Percentiles rank a stretch among this genome's conserved stretches.
These are phyloP conservation scores for Leishmania braziliensis DNA, from an alignment of 208 protist species.

Conservation along the genomic window DNA sequence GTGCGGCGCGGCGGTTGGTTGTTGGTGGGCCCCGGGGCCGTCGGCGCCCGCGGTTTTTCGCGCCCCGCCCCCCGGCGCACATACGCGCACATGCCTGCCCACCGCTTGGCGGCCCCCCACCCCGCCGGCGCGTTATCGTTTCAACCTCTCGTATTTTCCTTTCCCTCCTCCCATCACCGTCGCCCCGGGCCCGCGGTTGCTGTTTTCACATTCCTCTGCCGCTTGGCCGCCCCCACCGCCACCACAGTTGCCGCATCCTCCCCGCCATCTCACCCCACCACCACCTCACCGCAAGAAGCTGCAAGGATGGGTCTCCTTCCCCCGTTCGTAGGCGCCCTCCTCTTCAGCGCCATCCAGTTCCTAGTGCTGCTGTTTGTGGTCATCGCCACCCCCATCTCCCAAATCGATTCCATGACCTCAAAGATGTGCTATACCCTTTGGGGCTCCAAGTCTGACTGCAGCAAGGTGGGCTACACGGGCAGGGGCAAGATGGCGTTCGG, in stretches of 20 bases:
- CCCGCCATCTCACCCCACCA: not conserved
- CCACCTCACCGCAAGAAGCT: not conserved
- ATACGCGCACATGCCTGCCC: not conserved
- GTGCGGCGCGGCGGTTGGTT: not conserved
- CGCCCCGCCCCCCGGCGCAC: not conserved
- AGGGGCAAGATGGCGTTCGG: conserved; percentile 19
- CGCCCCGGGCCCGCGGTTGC: no score
- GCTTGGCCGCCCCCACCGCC: not conserved
- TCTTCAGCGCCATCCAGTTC: conserved; percentile 39
- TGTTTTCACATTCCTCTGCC: not conserved
- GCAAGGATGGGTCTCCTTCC: conserved; percentile 35
- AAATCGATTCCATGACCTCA: conserved; percentile 1
- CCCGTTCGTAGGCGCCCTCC: conserved; percentile 22
- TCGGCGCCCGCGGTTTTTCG: no score
- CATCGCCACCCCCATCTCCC: conserved; percentile 14
- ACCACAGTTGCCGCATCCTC: not conserved
- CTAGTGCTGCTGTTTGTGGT: conserved; percentile 37
- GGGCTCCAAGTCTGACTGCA: not conserved
- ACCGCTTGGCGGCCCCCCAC: not conserved
- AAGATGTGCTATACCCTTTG: conserved; percentile 12
- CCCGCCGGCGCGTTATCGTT: not conserved
- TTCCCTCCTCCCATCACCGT: not conserved
- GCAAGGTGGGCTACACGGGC: not conserved
- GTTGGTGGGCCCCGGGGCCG: no score
- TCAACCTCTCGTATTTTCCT: not conserved